These are phyloP conservation scores for Thielaviopsis punctulata DNA, from an alignment of 2,329 filamentous ascomycete species.

Conservation along the genomic window DNA sequence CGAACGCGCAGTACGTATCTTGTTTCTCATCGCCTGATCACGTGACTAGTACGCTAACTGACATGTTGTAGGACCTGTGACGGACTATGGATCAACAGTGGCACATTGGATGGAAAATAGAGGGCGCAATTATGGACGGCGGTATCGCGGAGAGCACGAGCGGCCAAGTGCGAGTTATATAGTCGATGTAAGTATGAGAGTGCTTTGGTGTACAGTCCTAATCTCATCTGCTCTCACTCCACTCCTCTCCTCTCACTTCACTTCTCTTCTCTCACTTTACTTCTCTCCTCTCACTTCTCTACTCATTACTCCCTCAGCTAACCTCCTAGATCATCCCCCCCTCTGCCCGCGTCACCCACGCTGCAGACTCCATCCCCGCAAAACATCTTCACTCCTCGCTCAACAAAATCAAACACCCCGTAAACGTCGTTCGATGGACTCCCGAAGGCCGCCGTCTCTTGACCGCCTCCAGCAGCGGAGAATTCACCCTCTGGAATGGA, in stretches of 20 bases:
- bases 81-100: slow-evolving; percentile 81
- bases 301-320: background rate
- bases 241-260: background rate
- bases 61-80: slow-evolving; percentile 54
- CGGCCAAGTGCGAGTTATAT: slow-evolving; percentile 79
- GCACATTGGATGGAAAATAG: slow-evolving; percentile 83
- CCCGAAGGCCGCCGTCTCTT: slow-evolving; percentile 82
- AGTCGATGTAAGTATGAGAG: slow-evolving; percentile 50
- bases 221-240: background rate
- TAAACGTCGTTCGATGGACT: slow-evolving; percentile 95
- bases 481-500: slow-evolving; percentile 97
- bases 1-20: slow-evolving; percentile 32
- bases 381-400: slow-evolving; percentile 94
- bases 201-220: background rate
- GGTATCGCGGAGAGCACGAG: slow-evolving; percentile 58
- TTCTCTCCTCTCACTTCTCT: background rate
- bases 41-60: slow-evolving; percentile 1
- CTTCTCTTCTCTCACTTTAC: background rate
- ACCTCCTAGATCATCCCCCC: slow-evolving; percentile 64
- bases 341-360: slow-evolving; percentile 51
- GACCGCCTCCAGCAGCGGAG: slow-evolving; percentile 87
- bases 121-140: slow-evolving; percentile 48
- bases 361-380: slow-evolving; percentile 79
- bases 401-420: slow-evolving; percentile 94
- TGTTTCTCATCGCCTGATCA: background rate